Base-by-base conservation (phyloP, 192 early-diverging fungal species). In the Coemansia umbellata region DNA sequence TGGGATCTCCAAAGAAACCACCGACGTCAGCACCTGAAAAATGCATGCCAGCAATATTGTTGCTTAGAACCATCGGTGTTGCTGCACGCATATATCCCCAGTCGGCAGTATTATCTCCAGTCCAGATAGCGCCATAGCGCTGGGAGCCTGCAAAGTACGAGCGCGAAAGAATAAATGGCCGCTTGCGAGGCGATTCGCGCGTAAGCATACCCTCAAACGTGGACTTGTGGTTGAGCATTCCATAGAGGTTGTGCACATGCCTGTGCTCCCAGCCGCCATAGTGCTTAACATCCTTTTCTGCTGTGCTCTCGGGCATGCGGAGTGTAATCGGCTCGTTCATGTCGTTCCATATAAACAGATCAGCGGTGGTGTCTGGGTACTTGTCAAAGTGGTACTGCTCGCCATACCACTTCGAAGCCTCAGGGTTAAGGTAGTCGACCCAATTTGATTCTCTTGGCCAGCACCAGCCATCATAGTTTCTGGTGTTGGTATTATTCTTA, bases 241-340 rank as follows among this genome's bases (percentile, higher is more conserved):
- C 93, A 58, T 94, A 96, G 21, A 93, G 52, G 63, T 99, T 99
- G 77, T 99, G 97, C 35, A 98, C 81, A 14, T 90, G 85, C 36
- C 97, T 92, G 63, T 98, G 94, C 67, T 99, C 97, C 73, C 85
- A 85, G 40, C 84, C 84, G 32, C 83, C 87, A 63, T 85, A 57
- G 66, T 99, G 97, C 53, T 91, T 73, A 43, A 84, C 80, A 63
- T 96, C 93, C 79, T 97, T 97, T 32, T 85, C 90, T 79, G 93
- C 89, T 1, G 95, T 94, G 33, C 91, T 92, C 58, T 99, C 97
- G 23, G 97, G 93, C 2, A 93, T 94, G 69, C 74, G 94, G 61
- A 97, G 98, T 3, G 97, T 86, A 5, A 88, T 84, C 0, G 94
- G 95, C 76, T 99, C 97, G 69, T 99, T 99, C 97, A 99, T 99